phyloP scores from a whole-genome alignment of 176 grass and related monocot genomes.

The Oryza brachyantha region DNA sequence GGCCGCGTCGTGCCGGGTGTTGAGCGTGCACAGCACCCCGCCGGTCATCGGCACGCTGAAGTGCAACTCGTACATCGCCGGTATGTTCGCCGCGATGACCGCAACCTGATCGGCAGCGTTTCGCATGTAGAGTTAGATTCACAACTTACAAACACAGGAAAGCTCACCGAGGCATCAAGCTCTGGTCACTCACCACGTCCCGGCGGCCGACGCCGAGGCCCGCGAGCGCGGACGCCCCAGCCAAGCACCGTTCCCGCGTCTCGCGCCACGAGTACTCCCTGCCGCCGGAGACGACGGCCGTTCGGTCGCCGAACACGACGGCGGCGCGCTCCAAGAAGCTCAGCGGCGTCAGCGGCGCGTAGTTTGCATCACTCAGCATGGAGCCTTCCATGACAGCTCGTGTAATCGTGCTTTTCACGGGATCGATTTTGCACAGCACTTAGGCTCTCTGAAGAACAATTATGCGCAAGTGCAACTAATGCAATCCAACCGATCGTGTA shows the following conservation, averaged over 20 bases:
- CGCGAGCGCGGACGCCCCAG: slow-evolving; percentile 48
- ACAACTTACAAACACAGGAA: neutral
- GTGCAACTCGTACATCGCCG: slow-evolving; percentile 62
- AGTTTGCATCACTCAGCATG: slow-evolving; percentile 39
- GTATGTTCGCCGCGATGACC: slow-evolving; percentile 45
- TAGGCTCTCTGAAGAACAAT: neutral
- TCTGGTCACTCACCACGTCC: slow-evolving; percentile 33
- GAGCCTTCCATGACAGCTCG: slow-evolving; percentile 39
- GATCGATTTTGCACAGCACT: neutral
- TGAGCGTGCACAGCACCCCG: slow-evolving; percentile 52
- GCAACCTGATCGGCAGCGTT: slow-evolving; percentile 34
- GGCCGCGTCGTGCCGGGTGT: slow-evolving; percentile 38
- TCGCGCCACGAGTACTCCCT: slow-evolving; percentile 41
- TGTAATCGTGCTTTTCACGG: too few relatives aligned
- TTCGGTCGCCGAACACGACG: slow-evolving; percentile 43
- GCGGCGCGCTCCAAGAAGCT: slow-evolving; percentile 65
- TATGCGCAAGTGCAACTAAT: neutral
- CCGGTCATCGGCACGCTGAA: slow-evolving; percentile 58
- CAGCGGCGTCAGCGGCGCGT: slow-evolving; percentile 54
- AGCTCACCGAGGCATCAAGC: neutral
- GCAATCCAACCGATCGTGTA: neutral
- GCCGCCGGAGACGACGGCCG: slow-evolving; percentile 40
- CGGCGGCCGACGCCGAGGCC: slow-evolving; percentile 34
- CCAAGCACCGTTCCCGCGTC: slow-evolving; percentile 44
- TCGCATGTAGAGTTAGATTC: neutral